Evolutionary conservation across 306 rosid genomes (phyloP).

Genomic region (Rosa persica): DNA sequence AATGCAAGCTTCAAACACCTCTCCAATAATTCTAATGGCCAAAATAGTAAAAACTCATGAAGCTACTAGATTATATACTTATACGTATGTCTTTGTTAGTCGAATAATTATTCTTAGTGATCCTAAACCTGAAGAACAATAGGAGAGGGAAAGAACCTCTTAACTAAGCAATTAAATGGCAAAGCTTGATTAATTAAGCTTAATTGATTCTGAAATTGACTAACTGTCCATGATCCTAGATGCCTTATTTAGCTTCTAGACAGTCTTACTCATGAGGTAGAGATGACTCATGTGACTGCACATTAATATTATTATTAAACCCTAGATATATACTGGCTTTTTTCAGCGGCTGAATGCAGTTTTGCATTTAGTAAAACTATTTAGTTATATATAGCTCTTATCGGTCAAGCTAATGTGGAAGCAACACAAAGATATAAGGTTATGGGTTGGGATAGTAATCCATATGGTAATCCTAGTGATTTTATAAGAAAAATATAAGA

Average conservation of each 20-base stretch:
- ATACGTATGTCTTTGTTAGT: background rate
- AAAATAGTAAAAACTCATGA: background rate
- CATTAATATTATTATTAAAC: background rate
- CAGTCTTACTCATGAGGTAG: background rate
- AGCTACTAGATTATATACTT: background rate
- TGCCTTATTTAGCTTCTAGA: constrained; percentile 13
- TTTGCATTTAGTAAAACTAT: too few species aligned
- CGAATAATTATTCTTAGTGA: constrained; percentile 8
- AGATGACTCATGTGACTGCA: background rate
- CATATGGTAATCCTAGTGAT: background rate
- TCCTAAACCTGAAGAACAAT: constrained; percentile 4
- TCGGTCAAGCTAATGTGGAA: too few species aligned
- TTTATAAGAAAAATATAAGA: background rate
- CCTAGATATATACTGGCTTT: background rate
- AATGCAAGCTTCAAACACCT: background rate
- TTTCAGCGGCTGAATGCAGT: constrained; percentile 11
- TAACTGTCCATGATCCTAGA: constrained; percentile 19
- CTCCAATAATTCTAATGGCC: background rate
- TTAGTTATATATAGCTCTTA: too few species aligned
- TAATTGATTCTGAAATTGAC: background rate
- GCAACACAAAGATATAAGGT: too few species aligned
- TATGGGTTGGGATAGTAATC: too few species aligned
- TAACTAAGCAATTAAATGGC: background rate
- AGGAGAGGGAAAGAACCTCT: constrained; percentile 14
- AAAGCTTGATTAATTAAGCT: constrained; percentile 12